Evolutionary conservation across 2,329 filamentous ascomycete genomes (phyloP).

Genomic region (Apiospora kogelbergensis): DNA sequence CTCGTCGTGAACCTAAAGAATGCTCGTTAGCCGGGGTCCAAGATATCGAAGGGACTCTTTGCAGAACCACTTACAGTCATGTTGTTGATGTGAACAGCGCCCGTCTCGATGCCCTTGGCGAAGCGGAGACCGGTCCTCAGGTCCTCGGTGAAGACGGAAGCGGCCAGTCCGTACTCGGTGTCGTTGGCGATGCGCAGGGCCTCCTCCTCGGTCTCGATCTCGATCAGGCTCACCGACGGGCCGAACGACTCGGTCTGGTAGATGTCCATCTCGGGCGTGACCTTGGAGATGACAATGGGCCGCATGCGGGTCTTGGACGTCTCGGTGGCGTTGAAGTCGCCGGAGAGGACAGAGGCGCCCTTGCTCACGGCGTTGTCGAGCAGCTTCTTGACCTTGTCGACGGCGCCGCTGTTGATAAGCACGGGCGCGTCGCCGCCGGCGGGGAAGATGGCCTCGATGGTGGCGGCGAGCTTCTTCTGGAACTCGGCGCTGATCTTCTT

Average conservation of each 20-base stretch:
- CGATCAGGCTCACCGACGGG: slow-evolving; percentile 60
- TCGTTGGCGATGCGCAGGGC: slow-evolving; percentile 66
- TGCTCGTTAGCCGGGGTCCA: no score
- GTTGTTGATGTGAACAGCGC: slow-evolving; percentile 46
- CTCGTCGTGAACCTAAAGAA: slow-evolving; percentile 47
- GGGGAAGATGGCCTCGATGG: slow-evolving; percentile 26
- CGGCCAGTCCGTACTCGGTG: slow-evolving; percentile 66
- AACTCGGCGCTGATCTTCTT: slow-evolving; percentile 54
- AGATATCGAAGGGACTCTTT: no score
- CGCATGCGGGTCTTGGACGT: slow-evolving; percentile 45
- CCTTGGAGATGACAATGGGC: slow-evolving; percentile 59
- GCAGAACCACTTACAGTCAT: no score
- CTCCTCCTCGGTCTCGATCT: slow-evolving; percentile 61
- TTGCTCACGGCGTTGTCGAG: slow-evolving; percentile 54
- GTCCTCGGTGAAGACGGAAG: slow-evolving; percentile 64
- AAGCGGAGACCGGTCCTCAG: slow-evolving; percentile 52
- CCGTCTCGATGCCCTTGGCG: slow-evolving; percentile 55
- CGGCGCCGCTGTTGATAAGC: slow-evolving; percentile 27
- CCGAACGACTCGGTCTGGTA: slow-evolving; percentile 68
- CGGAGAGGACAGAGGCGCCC: slow-evolving; percentile 58
- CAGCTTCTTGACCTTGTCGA: slow-evolving; percentile 38
- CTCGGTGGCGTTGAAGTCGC: slow-evolving; percentile 38
- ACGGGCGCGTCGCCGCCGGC: slow-evolving; percentile 25
- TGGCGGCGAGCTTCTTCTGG: slow-evolving; percentile 32
- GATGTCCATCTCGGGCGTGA: slow-evolving; percentile 65